phyloP scores from a whole-genome alignment of 129 eudicot species.

The Escallonia rubra region DNA sequence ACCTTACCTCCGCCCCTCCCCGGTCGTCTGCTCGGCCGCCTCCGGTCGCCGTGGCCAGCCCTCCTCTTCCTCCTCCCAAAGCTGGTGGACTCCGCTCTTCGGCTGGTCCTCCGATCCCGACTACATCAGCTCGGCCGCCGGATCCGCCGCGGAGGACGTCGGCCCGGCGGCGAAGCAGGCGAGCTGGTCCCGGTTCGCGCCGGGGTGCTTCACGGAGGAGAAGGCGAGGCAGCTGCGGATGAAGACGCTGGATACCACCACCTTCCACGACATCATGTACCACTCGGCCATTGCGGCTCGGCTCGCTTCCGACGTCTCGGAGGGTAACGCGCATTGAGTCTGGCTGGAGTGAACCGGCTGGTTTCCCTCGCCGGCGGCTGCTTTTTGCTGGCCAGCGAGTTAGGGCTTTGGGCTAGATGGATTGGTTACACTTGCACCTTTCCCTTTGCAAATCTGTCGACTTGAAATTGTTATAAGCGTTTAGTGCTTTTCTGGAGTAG shows the following conservation, averaged over 20 bases:
- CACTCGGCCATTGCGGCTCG: slow-evolving; percentile 64
- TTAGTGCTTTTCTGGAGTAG: background rate
- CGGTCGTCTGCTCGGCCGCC: slow-evolving; percentile 18
- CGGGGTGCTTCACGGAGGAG: slow-evolving; percentile 58
- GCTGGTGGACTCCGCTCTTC: slow-evolving; percentile 64
- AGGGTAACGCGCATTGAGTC: slow-evolving; percentile 19
- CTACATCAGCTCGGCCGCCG: slow-evolving; percentile 29
- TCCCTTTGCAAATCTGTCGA: slow-evolving; percentile 16
- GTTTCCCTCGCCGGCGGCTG: background rate
- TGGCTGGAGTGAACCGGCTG: background rate
- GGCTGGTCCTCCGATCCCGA: slow-evolving; percentile 55
- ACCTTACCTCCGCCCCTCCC: slow-evolving; percentile 24
- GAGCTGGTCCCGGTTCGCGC: slow-evolving; percentile 27
- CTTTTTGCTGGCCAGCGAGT: background rate
- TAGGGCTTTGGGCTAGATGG: background rate
- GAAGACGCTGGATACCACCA: slow-evolving; percentile 32
- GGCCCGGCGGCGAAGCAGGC: slow-evolving; percentile 2
- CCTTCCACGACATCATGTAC: slow-evolving; percentile 47
- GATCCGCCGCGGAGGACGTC: slow-evolving; percentile 10
- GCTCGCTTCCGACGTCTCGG: slow-evolving; percentile 45
- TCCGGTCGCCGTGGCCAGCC: slow-evolving; percentile 1
- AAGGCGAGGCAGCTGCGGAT: slow-evolving; percentile 47
- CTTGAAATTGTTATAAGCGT: background rate
- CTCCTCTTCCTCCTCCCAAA: slow-evolving; percentile 21
- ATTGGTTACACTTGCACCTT: background rate